phyloP scores from a whole-genome alignment of 2,329 filamentous ascomycete genomes.

The Calonectria pseudoreteaudii region DNA sequence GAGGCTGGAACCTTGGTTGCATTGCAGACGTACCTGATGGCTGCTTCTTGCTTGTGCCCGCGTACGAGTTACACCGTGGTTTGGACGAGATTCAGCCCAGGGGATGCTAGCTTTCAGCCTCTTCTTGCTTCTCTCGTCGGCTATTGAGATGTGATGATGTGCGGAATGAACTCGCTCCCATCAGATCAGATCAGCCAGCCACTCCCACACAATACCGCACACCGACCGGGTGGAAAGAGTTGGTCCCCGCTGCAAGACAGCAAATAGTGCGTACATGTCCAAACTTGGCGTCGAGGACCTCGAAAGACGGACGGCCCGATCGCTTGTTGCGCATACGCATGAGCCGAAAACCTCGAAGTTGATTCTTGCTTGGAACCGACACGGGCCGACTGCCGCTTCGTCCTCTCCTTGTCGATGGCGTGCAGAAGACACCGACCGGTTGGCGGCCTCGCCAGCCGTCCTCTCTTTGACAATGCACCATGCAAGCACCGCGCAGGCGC shows the following conservation, averaged over 20 bases:
- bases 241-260: background rate
- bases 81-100: background rate
- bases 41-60: background rate
- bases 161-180: background rate
- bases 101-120: background rate
- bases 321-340: constrained; percentile 2
- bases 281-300: background rate
- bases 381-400: constrained; percentile 20
- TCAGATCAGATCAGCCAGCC: background rate
- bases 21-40: constrained; percentile 1
- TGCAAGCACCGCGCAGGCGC: constrained; percentile 10
- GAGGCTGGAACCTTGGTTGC: constrained; percentile 12
- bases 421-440: constrained; percentile 22
- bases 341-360: constrained; percentile 15
- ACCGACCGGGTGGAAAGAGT: background rate
- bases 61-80: background rate
- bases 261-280: background rate
- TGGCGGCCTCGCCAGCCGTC: constrained; percentile 7
- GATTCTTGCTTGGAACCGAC: constrained; percentile 9
- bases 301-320: constrained; percentile 5
- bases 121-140: background rate
- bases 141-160: background rate
- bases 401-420: constrained; percentile 18
- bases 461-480: background rate
- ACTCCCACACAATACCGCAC: background rate